phyloP scores from a whole-genome alignment of 2,329 filamentous ascomycete species.

The Ophiostoma sp. region DNA sequence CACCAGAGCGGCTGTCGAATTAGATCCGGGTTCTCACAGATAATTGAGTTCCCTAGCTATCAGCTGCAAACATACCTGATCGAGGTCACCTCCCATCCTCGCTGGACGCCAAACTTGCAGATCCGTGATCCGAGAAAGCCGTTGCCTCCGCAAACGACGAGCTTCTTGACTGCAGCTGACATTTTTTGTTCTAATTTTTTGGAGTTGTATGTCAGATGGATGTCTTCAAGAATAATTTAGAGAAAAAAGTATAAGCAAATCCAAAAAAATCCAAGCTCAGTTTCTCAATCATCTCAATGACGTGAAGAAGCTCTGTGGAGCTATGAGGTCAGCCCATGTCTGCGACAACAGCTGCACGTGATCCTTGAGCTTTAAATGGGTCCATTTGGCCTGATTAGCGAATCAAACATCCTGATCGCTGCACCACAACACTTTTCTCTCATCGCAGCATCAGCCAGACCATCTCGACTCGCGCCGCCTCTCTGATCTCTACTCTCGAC shows the following conservation, averaged over 20 bases:
- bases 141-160: slow-evolving; percentile 89
- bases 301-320: slow-evolving; percentile 15
- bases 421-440: not conserved
- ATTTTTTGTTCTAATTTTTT: not conserved
- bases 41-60: not conserved
- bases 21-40: not conserved
- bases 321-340: slow-evolving; percentile 19
- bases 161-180: slow-evolving; percentile 53
- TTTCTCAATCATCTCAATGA: not conserved
- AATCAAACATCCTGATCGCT: not conserved
- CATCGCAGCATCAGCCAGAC: not conserved
- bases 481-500: not conserved
- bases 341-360: slow-evolving; percentile 21
- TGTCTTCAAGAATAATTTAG: not conserved
- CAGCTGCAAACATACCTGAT: slow-evolving; percentile 60
- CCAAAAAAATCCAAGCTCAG: not conserved
- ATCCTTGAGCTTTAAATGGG: slow-evolving; percentile 7
- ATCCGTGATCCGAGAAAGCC: slow-evolving; percentile 86
- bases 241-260: not conserved
- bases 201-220: not conserved
- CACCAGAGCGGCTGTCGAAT: slow-evolving; percentile 69
- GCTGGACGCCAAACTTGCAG: slow-evolving; percentile 78
- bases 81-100: slow-evolving; percentile 89
- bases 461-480: not conserved
- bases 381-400: not conserved